These are phyloP conservation scores for Citrus cavaleriei DNA, from an alignment of 345 rosid genomes.

Conservation along the genomic window DNA sequence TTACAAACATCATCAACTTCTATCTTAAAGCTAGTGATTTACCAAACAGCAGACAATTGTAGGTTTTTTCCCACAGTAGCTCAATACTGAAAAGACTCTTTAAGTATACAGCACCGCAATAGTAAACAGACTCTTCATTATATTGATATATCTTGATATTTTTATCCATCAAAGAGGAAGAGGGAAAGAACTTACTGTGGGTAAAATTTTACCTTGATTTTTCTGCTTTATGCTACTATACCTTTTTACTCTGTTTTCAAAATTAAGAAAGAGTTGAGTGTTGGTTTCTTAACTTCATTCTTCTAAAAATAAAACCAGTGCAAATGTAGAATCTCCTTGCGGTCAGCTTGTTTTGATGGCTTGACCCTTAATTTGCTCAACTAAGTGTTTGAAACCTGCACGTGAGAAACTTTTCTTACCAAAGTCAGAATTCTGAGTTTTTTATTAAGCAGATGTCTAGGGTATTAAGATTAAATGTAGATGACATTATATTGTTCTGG, in stretches of 20 bases:
- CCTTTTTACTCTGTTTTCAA: background rate
- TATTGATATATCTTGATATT: background rate
- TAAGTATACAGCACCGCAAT: too few relatives aligned
- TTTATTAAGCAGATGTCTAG: background rate
- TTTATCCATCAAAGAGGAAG: background rate
- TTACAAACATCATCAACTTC: too few relatives aligned
- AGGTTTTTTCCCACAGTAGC: too few relatives aligned
- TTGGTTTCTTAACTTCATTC: background rate
- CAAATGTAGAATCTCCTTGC: background rate
- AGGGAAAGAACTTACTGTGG: background rate
- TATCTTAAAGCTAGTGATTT: too few relatives aligned
- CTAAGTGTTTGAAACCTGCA: background rate
- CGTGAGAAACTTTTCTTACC: conserved; percentile 1
- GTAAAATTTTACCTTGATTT: background rate
- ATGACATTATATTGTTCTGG: background rate
- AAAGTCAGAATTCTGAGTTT: background rate
- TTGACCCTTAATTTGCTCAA: conserved; percentile 1
- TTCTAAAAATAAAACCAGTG: background rate
- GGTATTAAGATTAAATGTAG: background rate
- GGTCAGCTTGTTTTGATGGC: background rate
- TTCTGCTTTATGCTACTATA: background rate
- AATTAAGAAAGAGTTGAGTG: conserved; percentile 6
- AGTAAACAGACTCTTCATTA: background rate
- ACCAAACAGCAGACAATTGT: too few relatives aligned
- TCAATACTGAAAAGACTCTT: too few relatives aligned